Percentiles rank a stretch among this genome's conserved stretches.
phyloP scores from a whole-genome alignment of 1,139 yeast species.

The Meyerozyma carpophila region DNA sequence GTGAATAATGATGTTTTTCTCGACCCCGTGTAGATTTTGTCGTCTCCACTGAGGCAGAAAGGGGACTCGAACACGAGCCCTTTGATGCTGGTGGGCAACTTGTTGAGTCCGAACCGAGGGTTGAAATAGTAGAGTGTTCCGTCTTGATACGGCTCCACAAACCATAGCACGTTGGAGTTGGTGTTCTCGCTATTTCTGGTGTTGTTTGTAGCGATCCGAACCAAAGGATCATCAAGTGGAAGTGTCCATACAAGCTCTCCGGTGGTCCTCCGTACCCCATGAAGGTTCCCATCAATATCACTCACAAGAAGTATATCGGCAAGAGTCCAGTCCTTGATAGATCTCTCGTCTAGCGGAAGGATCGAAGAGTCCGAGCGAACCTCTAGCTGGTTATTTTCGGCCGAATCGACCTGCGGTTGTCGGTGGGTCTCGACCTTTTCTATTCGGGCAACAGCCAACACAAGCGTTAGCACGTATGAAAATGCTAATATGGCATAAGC shows the following conservation, averaged over 20 bases:
- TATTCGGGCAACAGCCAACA: neutral
- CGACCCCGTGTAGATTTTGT: constrained; percentile 84
- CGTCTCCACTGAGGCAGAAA: constrained; percentile 72
- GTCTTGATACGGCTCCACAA: constrained; percentile 86
- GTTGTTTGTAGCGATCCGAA: constrained; percentile 35
- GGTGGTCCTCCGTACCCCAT: constrained; percentile 71
- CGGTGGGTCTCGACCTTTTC: neutral
- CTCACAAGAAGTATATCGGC: constrained; percentile 64
- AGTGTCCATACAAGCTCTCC: constrained; percentile 81
- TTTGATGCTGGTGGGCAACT: constrained; percentile 75
- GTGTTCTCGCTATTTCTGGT: constrained; percentile 16
- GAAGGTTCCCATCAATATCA: constrained; percentile 84
- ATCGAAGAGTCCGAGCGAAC: constrained; percentile 7
- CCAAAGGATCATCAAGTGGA: constrained; percentile 47
- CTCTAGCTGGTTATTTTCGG: neutral
- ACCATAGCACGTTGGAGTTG: constrained; percentile 49
- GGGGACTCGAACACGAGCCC: constrained; percentile 83
- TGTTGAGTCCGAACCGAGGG: constrained; percentile 70
- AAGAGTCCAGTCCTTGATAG: constrained; percentile 51
- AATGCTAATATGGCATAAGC: neutral
- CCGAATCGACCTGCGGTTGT: neutral
- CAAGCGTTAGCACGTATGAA: neutral
- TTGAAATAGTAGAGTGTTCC: constrained; percentile 86
- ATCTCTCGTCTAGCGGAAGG: constrained; percentile 32
- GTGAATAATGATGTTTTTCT: constrained; percentile 73